phyloP scores from a whole-genome alignment of 2,329 filamentous ascomycete species.

The Alternaria alternata region DNA sequence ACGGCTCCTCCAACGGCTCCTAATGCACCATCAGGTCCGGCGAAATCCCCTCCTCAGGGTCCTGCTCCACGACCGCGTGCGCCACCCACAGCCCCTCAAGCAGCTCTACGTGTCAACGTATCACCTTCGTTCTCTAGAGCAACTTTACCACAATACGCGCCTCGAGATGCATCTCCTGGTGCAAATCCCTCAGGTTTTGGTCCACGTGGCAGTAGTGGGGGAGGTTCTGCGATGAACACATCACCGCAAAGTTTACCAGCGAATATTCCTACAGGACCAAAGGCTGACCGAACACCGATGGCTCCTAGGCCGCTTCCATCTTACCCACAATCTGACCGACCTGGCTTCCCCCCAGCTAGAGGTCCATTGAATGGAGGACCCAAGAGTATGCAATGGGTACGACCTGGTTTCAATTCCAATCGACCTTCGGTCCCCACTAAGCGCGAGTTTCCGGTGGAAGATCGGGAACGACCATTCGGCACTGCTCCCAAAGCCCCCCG shows the following conservation, averaged over 20 bases:
- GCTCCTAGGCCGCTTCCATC: constrained; percentile 40
- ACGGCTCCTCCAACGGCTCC: constrained; percentile 16
- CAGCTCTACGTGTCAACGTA: constrained; percentile 39
- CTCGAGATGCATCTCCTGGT: constrained; percentile 41
- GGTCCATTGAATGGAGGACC: constrained; percentile 44
- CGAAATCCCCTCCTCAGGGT: constrained; percentile 42
- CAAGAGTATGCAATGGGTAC: constrained; percentile 55
- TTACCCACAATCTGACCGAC: constrained; percentile 41
- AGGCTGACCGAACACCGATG: constrained; percentile 46
- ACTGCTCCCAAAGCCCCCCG: constrained; percentile 45
- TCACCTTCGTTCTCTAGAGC: constrained; percentile 46
- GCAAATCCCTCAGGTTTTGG: constrained; percentile 35
- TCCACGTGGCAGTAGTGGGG: constrained; percentile 31
- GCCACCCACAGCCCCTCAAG: constrained; percentile 47
- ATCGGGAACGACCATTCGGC: constrained; percentile 50
- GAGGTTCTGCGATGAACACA: constrained; percentile 38
- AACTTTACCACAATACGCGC: constrained; percentile 32
- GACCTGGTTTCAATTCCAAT: constrained; percentile 49
- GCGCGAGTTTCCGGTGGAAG: constrained; percentile 55
- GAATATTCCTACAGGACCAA: constrained; percentile 53
- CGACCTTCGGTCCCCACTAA: constrained; percentile 54
- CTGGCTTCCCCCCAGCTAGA: constrained; percentile 38
- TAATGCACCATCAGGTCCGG: constrained; percentile 19
- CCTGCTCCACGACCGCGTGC: constrained; percentile 37
- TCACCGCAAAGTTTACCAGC: constrained; percentile 48